Conservation (phyloP, 2,329 filamentous ascomycete genomes). For the Claviceps lovelessii region DNA sequence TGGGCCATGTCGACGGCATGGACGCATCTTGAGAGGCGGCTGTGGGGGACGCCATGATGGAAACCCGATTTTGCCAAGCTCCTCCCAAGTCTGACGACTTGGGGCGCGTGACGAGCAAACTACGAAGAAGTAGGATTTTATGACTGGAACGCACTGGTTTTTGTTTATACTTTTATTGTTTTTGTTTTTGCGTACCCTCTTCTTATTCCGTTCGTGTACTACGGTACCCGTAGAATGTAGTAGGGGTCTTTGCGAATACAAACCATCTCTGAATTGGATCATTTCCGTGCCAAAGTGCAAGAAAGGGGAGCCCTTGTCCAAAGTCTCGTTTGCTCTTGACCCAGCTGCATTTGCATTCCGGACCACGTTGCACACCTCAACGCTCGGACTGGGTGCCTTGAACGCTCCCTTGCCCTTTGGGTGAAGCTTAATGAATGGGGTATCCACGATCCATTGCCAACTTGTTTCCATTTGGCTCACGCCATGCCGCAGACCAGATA, state of each 20-base stretch:
- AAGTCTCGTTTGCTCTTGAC: no score
- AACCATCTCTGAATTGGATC: no score
- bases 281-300: no score
- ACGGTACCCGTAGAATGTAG: not conserved
- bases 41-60: not conserved
- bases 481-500: not conserved
- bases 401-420: not conserved
- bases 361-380: not conserved
- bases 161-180: not conserved
- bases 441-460: not conserved
- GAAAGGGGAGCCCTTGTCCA: no score
- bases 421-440: not conserved
- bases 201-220: not conserved
- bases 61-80: not conserved
- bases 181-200: not conserved
- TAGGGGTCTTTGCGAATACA: no score
- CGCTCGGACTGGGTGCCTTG: not conserved
- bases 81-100: not conserved
- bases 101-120: not conserved
- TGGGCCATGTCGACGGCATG: not conserved
- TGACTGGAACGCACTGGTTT: constrained; percentile 1
- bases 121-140: constrained; percentile 4
- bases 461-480: not conserved
- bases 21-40: not conserved
- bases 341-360: no score